Evolutionary conservation across 2,329 filamentous ascomycete species (phyloP).

Genomic region (Aureobasidium vineae): DNA sequence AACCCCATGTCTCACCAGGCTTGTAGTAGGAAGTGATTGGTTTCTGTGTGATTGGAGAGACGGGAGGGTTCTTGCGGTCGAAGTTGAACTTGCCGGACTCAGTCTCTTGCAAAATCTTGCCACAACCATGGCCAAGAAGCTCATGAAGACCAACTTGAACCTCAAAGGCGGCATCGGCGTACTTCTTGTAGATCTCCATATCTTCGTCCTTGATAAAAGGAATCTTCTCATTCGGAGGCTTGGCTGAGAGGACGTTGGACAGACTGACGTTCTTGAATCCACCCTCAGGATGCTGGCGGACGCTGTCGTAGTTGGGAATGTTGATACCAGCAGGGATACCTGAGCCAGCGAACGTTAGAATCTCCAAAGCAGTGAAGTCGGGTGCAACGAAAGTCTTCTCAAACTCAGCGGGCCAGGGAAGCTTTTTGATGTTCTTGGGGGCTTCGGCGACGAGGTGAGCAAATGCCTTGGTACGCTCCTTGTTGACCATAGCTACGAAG

Average conservation of each 20-base stretch:
- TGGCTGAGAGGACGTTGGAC: slow-evolving; percentile 88
- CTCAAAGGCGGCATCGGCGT: slow-evolving; percentile 85
- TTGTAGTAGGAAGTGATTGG: slow-evolving; percentile 87
- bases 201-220: slow-evolving; percentile 84
- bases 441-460: slow-evolving; percentile 79
- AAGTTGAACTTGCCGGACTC: slow-evolving; percentile 83
- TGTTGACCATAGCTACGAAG: slow-evolving; percentile 67
- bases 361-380: slow-evolving; percentile 93
- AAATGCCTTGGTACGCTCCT: slow-evolving; percentile 86
- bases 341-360: slow-evolving; percentile 72
- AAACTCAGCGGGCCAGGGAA: slow-evolving; percentile 85
- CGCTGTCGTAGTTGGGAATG: slow-evolving; percentile 67
- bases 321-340: slow-evolving; percentile 51
- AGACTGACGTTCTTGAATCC: slow-evolving; percentile 94
- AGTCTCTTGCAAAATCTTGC: slow-evolving; percentile 90
- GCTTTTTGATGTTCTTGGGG: slow-evolving; percentile 76
- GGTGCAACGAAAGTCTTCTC: slow-evolving; percentile 95
- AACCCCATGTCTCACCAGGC: slow-evolving; percentile 81
- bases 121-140: slow-evolving; percentile 83
- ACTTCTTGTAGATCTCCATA: slow-evolving; percentile 73
- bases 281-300: slow-evolving; percentile 65
- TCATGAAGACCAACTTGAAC: slow-evolving; percentile 96
- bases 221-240: slow-evolving; percentile 86
- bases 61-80: slow-evolving; percentile 73
- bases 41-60: slow-evolving; percentile 74